Conservation (phyloP, 2,329 filamentous ascomycete genomes). For the Parascedosporium putredinis region DNA sequence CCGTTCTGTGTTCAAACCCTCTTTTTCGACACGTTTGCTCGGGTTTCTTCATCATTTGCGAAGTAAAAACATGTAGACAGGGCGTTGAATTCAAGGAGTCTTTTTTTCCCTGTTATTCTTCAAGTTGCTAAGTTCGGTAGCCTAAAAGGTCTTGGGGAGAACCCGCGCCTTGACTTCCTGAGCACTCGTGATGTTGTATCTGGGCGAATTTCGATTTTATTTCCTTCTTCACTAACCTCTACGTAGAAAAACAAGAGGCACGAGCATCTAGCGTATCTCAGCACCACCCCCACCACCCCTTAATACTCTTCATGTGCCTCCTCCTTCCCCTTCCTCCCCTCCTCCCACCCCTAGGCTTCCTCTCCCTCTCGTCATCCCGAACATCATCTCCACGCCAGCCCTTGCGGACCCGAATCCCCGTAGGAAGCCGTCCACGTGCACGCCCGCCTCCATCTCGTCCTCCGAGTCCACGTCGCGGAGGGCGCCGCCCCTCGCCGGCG, state of each 20-base stretch:
- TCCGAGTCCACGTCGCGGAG: slow-evolving; percentile 28
- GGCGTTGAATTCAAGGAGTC: slow-evolving; percentile 4
- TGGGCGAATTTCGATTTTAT: too few species aligned
- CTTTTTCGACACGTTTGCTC: too few species aligned
- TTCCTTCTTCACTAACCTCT: too few species aligned
- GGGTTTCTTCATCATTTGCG: too few species aligned
- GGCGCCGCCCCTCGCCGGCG: slow-evolving; percentile 18
- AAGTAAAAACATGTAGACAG: slow-evolving; percentile 1
- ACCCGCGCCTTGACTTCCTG: too few species aligned
- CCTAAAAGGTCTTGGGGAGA: too few species aligned
- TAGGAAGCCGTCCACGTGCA: slow-evolving; percentile 61
- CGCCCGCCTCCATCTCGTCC: slow-evolving; percentile 48
- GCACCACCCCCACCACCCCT: not conserved
- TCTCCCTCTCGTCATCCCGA: slow-evolving; percentile 18
- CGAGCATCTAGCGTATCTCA: too few species aligned
- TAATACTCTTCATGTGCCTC: not conserved
- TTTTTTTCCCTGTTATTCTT: too few species aligned
- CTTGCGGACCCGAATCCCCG: slow-evolving; percentile 36
- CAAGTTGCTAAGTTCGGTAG: not conserved
- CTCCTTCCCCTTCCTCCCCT: slow-evolving; percentile 10
- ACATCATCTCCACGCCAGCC: slow-evolving; percentile 31
- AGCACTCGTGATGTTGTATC: not conserved
- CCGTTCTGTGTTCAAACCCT: too few species aligned
- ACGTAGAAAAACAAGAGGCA: too few species aligned
- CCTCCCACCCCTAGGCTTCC: slow-evolving; percentile 16